A percentile compares a stretch with the other conserved stretches of the same genome.
Conservation (phyloP, 106 monocot genomes). For the Xerophyta viscosa region DNA sequence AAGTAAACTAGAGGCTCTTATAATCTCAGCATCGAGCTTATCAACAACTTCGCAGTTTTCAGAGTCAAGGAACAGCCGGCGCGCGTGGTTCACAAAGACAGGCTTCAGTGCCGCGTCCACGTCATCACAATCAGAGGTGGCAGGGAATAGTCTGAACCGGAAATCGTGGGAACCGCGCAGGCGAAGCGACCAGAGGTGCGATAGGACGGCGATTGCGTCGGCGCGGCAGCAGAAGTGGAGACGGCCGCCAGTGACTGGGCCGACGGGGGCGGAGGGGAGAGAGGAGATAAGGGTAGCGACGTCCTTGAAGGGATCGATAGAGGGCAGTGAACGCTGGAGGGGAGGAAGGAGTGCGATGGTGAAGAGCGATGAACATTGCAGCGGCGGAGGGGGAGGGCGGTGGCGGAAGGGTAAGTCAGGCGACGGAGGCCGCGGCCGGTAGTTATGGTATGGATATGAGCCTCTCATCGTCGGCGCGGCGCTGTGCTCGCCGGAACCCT, state of each 20-base stretch:
- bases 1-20: not conserved
- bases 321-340: not conserved
- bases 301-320: not conserved
- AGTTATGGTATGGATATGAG: no score
- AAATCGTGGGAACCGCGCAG: conserved; percentile 28
- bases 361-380: no score
- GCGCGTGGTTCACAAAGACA: conserved; percentile 26
- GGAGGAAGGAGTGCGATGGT: no score
- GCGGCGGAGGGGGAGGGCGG: no score
- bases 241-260: not conserved
- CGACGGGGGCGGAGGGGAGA: not conserved
- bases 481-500: no score
- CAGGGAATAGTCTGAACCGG: not conserved
- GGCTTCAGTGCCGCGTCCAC: conserved; percentile 10
- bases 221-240: conserved; percentile 2
- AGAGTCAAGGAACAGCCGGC: conserved; percentile 16
- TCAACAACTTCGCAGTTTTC: conserved; percentile 11
- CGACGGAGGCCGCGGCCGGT: no score
- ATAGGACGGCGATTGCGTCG: conserved; percentile 19
- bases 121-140: conserved; percentile 1
- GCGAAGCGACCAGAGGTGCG: conserved; percentile 36
- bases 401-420: no score
- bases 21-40: conserved; percentile 14
- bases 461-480: no score
- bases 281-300: not conserved